Evolutionary conservation across 2,329 filamentous ascomycete genomes (phyloP).

Genomic region (Pseudogymnoascus sp.): DNA sequence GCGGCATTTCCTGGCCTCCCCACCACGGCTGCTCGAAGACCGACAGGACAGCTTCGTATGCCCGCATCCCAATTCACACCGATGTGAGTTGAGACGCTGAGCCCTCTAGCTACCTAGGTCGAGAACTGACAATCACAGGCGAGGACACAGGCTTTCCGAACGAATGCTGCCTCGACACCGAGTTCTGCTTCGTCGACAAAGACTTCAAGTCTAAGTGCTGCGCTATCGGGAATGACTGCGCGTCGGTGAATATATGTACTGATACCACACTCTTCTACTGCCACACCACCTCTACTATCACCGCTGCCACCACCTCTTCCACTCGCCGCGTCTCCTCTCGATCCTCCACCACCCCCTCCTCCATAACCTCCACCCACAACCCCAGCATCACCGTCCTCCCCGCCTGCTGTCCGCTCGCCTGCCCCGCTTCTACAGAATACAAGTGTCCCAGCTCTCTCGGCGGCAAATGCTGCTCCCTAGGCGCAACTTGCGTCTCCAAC

Average conservation of each 20-base stretch:
- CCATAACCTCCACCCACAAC: constrained; percentile 21
- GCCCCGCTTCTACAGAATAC: constrained; percentile 24
- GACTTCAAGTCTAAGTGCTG: constrained; percentile 35
- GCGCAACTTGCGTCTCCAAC: constrained; percentile 34
- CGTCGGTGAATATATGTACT: neutral
- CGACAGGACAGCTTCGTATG: constrained; percentile 17
- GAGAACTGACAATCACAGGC: neutral
- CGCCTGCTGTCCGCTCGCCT: constrained; percentile 30
- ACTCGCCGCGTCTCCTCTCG: constrained; percentile 24
- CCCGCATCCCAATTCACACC: constrained; percentile 16
- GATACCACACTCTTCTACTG: neutral
- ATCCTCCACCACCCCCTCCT: constrained; percentile 26
- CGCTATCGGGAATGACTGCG: constrained; percentile 35
- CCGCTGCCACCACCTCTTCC: constrained; percentile 14
- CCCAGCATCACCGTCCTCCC: constrained; percentile 15
- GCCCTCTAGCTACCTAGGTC: neutral
- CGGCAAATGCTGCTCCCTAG: constrained; percentile 41
- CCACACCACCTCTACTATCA: neutral
- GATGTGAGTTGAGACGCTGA: constrained; percentile 18
- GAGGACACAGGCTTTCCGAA: constrained; percentile 31
- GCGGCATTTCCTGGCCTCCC: constrained; percentile 19
- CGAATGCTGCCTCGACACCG: constrained; percentile 38
- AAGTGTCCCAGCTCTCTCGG: constrained; percentile 29
- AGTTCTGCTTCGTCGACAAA: constrained; percentile 40
- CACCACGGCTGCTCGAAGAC: constrained; percentile 13